A percentile compares a stretch with the other conserved stretches of the same genome.
These are phyloP conservation scores for Bolboschoenoplectus hybrid DNA, from an alignment of 202 grass and related monocot species.

Conservation along the genomic window DNA sequence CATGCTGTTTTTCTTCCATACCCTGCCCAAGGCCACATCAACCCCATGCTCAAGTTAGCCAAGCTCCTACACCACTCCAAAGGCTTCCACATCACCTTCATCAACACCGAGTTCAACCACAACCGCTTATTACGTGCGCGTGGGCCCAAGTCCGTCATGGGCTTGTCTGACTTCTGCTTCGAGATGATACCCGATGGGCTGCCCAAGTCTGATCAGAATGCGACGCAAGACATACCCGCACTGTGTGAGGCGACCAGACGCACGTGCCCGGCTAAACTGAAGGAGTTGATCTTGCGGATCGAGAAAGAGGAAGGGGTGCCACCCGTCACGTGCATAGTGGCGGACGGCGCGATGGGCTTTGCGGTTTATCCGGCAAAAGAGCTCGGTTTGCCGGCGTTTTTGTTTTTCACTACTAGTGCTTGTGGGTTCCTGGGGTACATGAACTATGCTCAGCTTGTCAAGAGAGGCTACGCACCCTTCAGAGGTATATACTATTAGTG, in stretches of 20 bases:
- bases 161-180: constrained; percentile 40
- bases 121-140: constrained; percentile 42
- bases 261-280: constrained; percentile 40
- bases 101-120: constrained; percentile 61
- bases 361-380: constrained; percentile 45
- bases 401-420: constrained; percentile 50
- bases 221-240: constrained; percentile 47
- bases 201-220: constrained; percentile 36
- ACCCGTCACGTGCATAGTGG: constrained; percentile 49
- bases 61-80: constrained; percentile 51
- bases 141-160: constrained; percentile 20
- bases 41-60: constrained; percentile 69
- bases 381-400: constrained; percentile 41
- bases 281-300: constrained; percentile 34
- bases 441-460: constrained; percentile 50
- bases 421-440: constrained; percentile 53
- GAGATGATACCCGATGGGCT: constrained; percentile 60
- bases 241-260: constrained; percentile 45
- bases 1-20: constrained; percentile 72
- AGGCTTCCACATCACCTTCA: constrained; percentile 60
- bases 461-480: constrained; percentile 49
- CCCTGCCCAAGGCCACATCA: constrained; percentile 78
- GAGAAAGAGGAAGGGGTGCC: constrained; percentile 13
- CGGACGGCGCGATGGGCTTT: constrained; percentile 53
- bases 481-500: constrained; percentile 38